Conservation (phyloP, 2,329 filamentous ascomycete genomes). For the Alternaria burnsii region DNA sequence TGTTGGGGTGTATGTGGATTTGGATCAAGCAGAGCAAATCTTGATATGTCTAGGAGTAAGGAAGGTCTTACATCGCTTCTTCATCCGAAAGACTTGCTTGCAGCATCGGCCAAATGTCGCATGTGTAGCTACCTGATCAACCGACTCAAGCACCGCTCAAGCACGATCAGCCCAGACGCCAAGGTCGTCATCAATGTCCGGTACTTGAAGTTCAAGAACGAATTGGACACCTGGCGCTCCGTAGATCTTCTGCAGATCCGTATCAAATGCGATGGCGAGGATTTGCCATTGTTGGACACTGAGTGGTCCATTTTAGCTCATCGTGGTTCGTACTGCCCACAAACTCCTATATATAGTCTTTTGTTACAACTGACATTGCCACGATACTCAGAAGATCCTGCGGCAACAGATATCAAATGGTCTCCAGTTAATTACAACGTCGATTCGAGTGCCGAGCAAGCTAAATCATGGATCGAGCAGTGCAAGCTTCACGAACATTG, state of each 20-base stretch:
- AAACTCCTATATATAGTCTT: neutral
- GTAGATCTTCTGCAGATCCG: neutral
- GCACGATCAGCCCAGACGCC: neutral
- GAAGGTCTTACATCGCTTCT: neutral
- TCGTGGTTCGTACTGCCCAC: neutral
- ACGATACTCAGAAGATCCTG: neutral
- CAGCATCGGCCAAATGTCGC: neutral
- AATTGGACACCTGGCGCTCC: neutral
- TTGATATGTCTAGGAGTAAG: neutral
- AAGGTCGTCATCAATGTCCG: neutral
- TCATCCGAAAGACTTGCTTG: neutral
- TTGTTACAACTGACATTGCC: neutral
- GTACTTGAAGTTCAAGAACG: neutral
- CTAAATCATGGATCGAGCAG: neutral
- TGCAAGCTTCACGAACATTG: neutral
- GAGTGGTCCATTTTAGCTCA: neutral
- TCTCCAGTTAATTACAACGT: neutral
- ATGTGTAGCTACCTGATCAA: neutral
- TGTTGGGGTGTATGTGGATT: conserved; percentile 1
- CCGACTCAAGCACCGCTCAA: neutral
- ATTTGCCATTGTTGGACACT: neutral
- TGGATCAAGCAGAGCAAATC: neutral
- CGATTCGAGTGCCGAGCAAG: neutral
- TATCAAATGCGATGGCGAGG: neutral
- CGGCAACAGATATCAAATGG: neutral